Evolutionary conservation across 1,284 basidiomycete species (phyloP).

Genomic region (Fistulinella staudtii): DNA sequence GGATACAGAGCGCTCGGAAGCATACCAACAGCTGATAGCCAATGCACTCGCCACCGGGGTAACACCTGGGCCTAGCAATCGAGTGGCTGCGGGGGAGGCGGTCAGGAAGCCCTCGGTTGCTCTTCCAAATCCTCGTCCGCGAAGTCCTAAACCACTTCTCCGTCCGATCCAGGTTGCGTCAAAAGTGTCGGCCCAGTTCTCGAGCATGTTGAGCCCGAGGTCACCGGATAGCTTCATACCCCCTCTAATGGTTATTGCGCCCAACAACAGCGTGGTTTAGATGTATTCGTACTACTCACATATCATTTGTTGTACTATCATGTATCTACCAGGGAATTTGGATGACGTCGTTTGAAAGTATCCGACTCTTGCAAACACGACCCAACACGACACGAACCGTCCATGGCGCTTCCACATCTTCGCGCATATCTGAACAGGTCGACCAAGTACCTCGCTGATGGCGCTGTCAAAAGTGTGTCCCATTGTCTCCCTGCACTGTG

Average conservation of each 20-base stretch:
- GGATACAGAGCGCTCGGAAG: conserved; percentile 8
- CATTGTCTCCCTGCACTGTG: conserved; percentile 7
- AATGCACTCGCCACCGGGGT: background rate
- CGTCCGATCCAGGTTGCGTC: conserved; percentile 5
- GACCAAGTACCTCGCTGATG: conserved; percentile 32
- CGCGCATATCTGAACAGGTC: conserved; percentile 36
- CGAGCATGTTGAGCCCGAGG: conserved; percentile 1
- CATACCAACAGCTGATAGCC: conserved; percentile 1
- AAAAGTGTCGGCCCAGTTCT: conserved; percentile 4
- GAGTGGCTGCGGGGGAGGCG: background rate
- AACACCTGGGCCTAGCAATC: background rate
- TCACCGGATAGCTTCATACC: background rate
- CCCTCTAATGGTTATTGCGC: background rate
- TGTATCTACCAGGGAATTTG: background rate
- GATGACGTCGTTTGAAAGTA: background rate
- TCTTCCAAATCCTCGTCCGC: background rate
- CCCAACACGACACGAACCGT: background rate
- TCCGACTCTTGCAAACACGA: background rate
- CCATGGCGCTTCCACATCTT: conserved; percentile 35
- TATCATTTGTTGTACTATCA: background rate
- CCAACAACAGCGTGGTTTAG: conserved; percentile 8
- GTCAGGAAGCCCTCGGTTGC: background rate
- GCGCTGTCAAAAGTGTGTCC: conserved; percentile 34
- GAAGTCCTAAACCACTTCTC: background rate
- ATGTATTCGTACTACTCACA: no score